Percentiles rank a stretch among this genome's conserved stretches.
Evolutionary conservation across 441 rosid species (phyloP).

Genomic region (Arabidopsis hybrid): DNA sequence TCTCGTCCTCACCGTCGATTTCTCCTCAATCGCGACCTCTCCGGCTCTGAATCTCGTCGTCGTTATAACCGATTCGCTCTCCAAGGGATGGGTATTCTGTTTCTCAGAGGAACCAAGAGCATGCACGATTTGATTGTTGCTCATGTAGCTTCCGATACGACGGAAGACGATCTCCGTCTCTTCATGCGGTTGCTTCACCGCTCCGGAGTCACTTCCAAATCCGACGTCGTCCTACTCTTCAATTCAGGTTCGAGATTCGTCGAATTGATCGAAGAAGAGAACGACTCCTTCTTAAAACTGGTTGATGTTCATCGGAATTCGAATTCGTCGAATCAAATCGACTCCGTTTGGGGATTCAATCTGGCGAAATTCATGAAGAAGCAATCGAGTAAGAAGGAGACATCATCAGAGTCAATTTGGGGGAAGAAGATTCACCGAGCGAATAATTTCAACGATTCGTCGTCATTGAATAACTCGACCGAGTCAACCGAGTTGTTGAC

Average conservation of each 20-base stretch:
- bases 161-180: conserved; percentile 58
- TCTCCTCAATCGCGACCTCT: conserved; percentile 38
- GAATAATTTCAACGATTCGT: conserved; percentile 25
- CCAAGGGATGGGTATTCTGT: conserved; percentile 86
- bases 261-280: conserved; percentile 63
- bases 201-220: conserved; percentile 65
- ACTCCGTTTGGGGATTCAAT: conserved; percentile 57
- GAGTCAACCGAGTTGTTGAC: conserved; percentile 57
- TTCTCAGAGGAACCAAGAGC: conserved; percentile 70
- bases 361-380: conserved; percentile 55
- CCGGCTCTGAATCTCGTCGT: background rate
- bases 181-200: conserved; percentile 70
- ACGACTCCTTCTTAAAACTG: conserved; percentile 69
- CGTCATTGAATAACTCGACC: conserved; percentile 10
- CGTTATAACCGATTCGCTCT: conserved; percentile 53
- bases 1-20: conserved; percentile 42
- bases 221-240: conserved; percentile 68
- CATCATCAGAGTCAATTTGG: conserved; percentile 69
- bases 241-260: conserved; percentile 49
- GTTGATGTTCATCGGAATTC: conserved; percentile 38
- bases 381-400: conserved; percentile 46
- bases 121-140: conserved; percentile 72
- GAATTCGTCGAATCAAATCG: conserved; percentile 42
- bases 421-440: conserved; percentile 59
- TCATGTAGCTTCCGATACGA: conserved; percentile 63